Evolutionary conservation across 768 basidiomycete species (phyloP).

Genomic region (Cystofilobasidium bisporidii): DNA sequence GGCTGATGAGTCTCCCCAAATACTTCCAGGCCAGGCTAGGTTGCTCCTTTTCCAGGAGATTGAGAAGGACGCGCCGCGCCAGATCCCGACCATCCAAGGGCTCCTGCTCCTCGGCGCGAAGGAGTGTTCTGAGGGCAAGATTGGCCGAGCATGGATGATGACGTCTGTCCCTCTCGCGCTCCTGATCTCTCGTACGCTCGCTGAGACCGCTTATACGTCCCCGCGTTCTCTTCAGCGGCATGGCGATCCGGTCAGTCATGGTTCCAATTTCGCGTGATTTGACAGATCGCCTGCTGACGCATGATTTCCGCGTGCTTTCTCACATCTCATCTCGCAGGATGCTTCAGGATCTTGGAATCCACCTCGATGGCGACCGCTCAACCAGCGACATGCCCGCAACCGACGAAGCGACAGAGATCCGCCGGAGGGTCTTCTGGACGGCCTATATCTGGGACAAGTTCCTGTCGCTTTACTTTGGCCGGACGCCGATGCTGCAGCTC

Average conservation of each 20-base stretch:
- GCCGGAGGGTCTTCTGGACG: slow-evolving; percentile 4
- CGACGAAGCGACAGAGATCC: neutral
- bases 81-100: slow-evolving; percentile 6
- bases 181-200: too few species aligned
- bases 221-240: neutral
- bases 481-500: slow-evolving; percentile 14
- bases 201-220: too few species aligned
- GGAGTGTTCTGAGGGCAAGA: slow-evolving; percentile 5
- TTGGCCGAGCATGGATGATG: slow-evolving; percentile 5
- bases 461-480: slow-evolving; percentile 3
- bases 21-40: neutral
- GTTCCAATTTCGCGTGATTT: neutral
- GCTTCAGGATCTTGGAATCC: slow-evolving; percentile 13
- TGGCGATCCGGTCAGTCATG: neutral
- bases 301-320: too few species aligned
- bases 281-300: too few species aligned
- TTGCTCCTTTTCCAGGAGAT: slow-evolving; percentile 9
- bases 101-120: slow-evolving; percentile 9
- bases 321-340: neutral
- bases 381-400: too few species aligned
- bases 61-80: slow-evolving; percentile 1
- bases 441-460: slow-evolving; percentile 9
- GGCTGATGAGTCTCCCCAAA: too few species aligned
- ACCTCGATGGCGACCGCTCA: slow-evolving; percentile 4
- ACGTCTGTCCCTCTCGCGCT: too few species aligned